Evolutionary conservation across 345 rosid species (phyloP).

Genomic region (Dimocarpus longan): DNA sequence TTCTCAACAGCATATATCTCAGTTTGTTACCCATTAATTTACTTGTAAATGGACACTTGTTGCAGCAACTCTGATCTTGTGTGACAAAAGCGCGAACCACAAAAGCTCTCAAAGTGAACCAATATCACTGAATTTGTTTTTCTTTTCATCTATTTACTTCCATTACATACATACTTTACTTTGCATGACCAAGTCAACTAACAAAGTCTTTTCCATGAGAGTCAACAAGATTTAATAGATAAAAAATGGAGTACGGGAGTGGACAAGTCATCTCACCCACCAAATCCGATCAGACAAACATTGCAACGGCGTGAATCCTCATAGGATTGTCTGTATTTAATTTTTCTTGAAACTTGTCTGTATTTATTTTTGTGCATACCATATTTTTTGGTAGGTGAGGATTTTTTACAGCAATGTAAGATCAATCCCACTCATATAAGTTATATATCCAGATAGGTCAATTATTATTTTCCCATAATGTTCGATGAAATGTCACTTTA

Average conservation of each 20-base stretch:
- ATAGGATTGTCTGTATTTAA: too few species aligned
- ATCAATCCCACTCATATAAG: too few species aligned
- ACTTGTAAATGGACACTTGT: not conserved
- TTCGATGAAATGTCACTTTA: too few species aligned
- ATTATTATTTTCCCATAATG: too few species aligned
- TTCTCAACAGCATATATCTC: not conserved
- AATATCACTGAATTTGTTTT: not conserved
- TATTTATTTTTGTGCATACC: too few species aligned
- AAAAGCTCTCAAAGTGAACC: not conserved
- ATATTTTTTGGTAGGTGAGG: too few species aligned
- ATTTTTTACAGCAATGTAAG: too few species aligned
- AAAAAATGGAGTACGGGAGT: not conserved
- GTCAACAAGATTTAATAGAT: not conserved
- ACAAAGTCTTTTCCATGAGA: not conserved
- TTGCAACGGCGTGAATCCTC: too few species aligned
- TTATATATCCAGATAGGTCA: too few species aligned
- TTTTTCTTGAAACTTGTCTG: too few species aligned
- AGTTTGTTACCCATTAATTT: not conserved
- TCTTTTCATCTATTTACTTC: not conserved
- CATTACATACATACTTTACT: not conserved
- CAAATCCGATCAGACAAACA: too few species aligned
- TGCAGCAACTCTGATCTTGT: not conserved
- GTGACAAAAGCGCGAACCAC: not conserved
- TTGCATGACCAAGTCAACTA: not conserved
- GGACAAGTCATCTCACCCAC: too few species aligned